Evolutionary conservation across 306 rosid genomes (phyloP).

Genomic region (Trichosanthes cucumerina): DNA sequence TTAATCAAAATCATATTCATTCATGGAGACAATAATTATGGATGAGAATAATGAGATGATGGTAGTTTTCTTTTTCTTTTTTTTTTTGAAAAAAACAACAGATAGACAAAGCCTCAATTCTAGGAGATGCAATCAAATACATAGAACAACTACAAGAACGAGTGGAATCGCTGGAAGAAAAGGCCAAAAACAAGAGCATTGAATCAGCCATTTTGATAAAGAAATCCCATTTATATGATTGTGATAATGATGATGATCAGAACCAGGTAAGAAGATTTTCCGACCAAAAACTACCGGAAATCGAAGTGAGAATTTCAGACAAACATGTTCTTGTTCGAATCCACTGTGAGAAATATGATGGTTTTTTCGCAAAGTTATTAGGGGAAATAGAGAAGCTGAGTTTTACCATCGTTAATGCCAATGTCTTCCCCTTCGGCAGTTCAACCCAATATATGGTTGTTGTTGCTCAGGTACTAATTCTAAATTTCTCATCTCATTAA

Average conservation of each 20-base stretch:
- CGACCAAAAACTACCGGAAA: slow-evolving; percentile 26
- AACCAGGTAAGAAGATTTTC: not conserved
- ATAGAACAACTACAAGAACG: slow-evolving; percentile 53
- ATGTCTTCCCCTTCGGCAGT: slow-evolving; percentile 37
- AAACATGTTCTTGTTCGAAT: slow-evolving; percentile 52
- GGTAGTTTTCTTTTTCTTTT: no score
- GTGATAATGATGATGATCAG: slow-evolving; percentile 33
- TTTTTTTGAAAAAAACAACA: not conserved
- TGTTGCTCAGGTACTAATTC: slow-evolving; percentile 40
- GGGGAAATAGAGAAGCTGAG: slow-evolving; percentile 39
- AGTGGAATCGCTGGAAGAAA: slow-evolving; percentile 42
- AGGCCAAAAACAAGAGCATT: slow-evolving; percentile 32
- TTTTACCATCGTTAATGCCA: slow-evolving; percentile 25
- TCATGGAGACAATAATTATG: no score
- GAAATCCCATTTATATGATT: slow-evolving; percentile 29
- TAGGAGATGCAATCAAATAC: slow-evolving; percentile 56
- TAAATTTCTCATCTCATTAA: not conserved
- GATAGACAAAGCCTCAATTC: slow-evolving; percentile 20
- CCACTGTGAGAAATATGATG: slow-evolving; percentile 43
- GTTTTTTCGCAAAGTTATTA: slow-evolving; percentile 30
- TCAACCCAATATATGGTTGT: slow-evolving; percentile 41
- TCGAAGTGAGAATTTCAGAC: slow-evolving; percentile 53
- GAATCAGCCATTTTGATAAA: slow-evolving; percentile 32
- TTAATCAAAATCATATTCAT: no score
- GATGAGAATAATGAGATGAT: no score